Evolutionary conservation across 2,329 filamentous ascomycete species (phyloP), one percentile per base, ranked within the genome.

Genomic region (Didymella lethalis): DNA sequence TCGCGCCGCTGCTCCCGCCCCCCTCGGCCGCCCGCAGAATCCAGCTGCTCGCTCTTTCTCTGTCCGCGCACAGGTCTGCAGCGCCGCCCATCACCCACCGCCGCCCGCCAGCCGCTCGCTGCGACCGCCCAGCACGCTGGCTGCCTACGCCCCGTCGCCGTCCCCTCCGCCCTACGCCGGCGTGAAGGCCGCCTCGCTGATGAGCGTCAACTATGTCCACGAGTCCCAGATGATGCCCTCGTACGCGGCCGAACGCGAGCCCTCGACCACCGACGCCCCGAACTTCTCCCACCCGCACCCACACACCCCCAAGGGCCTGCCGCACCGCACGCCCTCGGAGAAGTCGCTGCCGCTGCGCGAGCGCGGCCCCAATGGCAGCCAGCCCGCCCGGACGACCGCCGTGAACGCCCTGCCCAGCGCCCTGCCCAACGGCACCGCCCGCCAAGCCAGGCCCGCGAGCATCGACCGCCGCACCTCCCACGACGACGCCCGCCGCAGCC

Each of bases 211-310:
- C 51, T 71, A 70, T 54, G 64, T 72, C 63, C 67, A 75, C 72
- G 71, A 72, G 67, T 72, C 68, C 62, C 72, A 69, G 66, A 76
- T 75, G 65, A 85, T 85, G 83, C 82, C 83, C 75, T 80, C 80
- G 65, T 78, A 82, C 73, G 73, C 81, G 72, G 75, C 79, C 71
- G 80, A 82, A 10, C 50, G 48, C 64, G 63, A 59, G 59, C 60
- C 45, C 75, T 68, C 67, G 64, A 68, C 54, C 48, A 46, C 11
- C 48, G 55, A 58, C 56, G 45, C 56, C 55, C 55, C 55, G 10
- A 58, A 58, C 55, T 58, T 58, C 55, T 58, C 55, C 10, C 55
- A 58, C 49, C 55, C 55, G 45, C 55, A 58, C 67, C 71, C 72
- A 46, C 76, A 73, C 70, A 70, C 75, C 62, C 72, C 73, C 55